Percentiles rank a stretch among this genome's conserved stretches.
phyloP scores from a whole-genome alignment of 805 yeast species.

The Hanseniaspora guilliermondii region DNA sequence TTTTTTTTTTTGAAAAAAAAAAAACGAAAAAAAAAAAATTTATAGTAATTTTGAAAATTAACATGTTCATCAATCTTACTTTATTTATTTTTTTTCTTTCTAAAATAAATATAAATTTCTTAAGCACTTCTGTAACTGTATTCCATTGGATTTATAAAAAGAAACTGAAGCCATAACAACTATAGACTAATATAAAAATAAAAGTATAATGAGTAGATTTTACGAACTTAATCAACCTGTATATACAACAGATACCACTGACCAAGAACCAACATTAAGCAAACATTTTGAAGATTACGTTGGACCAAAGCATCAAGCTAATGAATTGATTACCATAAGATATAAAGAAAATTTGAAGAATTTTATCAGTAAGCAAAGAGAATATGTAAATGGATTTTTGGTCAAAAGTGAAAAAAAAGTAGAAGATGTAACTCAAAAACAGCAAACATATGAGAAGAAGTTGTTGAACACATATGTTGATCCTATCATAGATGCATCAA shows the following conservation, averaged over 20 bases:
- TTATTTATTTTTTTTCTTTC: no score
- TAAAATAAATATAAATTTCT: no score
- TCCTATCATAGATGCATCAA: conserved; percentile 36
- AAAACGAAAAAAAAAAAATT: no score
- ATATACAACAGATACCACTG: not conserved
- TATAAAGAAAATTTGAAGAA: not conserved
- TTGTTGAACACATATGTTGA: conserved; percentile 32
- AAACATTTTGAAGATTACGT: not conserved
- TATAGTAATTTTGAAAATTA: no score
- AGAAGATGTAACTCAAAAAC: conserved; percentile 33
- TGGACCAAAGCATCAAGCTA: not conserved
- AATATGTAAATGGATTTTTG: conserved; percentile 13
- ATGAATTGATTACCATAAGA: conserved; percentile 4
- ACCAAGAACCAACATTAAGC: not conserved
- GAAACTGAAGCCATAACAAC: no score
- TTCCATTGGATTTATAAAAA: no score
- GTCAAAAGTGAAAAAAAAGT: conserved; percentile 26
- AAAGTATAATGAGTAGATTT: conserved; percentile 6
- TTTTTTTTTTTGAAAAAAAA: no score
- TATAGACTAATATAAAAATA: no score
- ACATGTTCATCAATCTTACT: no score
- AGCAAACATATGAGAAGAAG: conserved; percentile 38
- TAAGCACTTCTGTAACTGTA: no score
- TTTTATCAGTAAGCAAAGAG: conserved; percentile 18
- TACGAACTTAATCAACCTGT: not conserved